These are phyloP conservation scores for Trametes gibbosa DNA, from an alignment of 768 basidiomycete species.

Conservation along the genomic window DNA sequence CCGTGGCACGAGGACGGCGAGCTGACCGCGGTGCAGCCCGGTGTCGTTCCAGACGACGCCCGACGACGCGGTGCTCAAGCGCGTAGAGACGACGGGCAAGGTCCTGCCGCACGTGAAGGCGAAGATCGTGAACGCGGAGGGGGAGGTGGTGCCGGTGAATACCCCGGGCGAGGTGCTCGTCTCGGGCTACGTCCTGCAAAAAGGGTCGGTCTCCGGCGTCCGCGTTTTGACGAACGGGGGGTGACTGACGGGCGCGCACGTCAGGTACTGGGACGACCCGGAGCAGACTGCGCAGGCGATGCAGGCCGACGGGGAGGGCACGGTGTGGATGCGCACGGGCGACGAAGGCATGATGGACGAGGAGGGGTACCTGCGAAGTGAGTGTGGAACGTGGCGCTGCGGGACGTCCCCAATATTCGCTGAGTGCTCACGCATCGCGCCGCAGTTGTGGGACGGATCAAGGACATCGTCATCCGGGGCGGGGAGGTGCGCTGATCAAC, in stretches of 20 bases:
- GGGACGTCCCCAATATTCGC: too few relatives aligned
- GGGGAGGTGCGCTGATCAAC: slow-evolving; percentile 74
- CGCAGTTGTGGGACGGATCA: slow-evolving; percentile 74
- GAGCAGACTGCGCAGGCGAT: slow-evolving; percentile 63
- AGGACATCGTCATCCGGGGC: slow-evolving; percentile 86
- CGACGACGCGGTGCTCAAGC: slow-evolving; percentile 65
- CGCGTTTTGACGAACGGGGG: neutral
- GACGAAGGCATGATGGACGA: slow-evolving; percentile 81
- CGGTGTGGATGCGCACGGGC: slow-evolving; percentile 81
- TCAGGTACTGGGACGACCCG: slow-evolving; percentile 75
- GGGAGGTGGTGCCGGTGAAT: slow-evolving; percentile 67
- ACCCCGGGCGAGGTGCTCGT: slow-evolving; percentile 73
- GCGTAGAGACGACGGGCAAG: slow-evolving; percentile 80
- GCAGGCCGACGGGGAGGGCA: slow-evolving; percentile 53
- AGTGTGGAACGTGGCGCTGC: slow-evolving; percentile 19
- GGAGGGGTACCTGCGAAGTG: slow-evolving; percentile 75
- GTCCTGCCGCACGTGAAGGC: slow-evolving; percentile 77
- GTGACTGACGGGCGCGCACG: neutral
- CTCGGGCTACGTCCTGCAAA: slow-evolving; percentile 76
- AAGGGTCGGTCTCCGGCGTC: slow-evolving; percentile 48
- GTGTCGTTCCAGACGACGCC: slow-evolving; percentile 81
- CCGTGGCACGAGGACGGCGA: neutral
- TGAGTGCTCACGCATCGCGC: neutral
- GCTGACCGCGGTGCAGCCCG: slow-evolving; percentile 44
- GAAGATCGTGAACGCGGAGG: slow-evolving; percentile 59